Evolutionary conservation across 2,329 filamentous ascomycete species (phyloP).

Genomic region (Aspergillaceae sp.): DNA sequence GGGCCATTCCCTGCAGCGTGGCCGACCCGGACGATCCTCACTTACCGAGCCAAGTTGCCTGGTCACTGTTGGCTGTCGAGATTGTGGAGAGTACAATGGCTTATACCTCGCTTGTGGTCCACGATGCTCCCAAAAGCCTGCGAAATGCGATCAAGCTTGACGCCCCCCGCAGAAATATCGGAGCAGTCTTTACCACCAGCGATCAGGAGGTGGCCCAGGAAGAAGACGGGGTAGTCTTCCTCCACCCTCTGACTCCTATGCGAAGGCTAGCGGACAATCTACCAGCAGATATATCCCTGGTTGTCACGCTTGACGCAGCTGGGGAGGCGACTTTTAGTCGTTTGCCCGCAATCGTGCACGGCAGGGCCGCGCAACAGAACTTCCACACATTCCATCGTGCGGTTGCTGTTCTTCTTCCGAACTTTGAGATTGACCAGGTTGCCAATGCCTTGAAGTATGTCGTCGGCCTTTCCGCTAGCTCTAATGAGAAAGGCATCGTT

Average conservation of each 20-base stretch:
- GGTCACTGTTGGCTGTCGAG: constrained; percentile 1
- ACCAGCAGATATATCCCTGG: background rate
- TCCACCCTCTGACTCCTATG: background rate
- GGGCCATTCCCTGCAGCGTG: background rate
- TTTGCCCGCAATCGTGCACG: background rate
- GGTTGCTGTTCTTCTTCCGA: background rate
- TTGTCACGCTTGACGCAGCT: constrained; percentile 1
- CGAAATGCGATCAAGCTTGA: background rate
- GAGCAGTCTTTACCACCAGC: constrained; percentile 15
- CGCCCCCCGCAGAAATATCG: background rate
- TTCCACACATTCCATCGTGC: background rate
- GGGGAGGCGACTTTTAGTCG: background rate
- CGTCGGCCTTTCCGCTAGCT: background rate
- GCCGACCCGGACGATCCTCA: background rate
- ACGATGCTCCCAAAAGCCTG: background rate
- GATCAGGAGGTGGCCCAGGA: background rate
- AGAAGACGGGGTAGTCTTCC: background rate
- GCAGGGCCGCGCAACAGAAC: background rate
- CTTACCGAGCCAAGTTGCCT: background rate
- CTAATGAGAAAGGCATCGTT: background rate
- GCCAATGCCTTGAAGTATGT: background rate
- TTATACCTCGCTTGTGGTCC: constrained; percentile 1
- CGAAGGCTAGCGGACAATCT: background rate
- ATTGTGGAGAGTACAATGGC: background rate
- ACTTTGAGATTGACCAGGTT: background rate